phyloP scores from a whole-genome alignment of 305 asterid species.

The Withania somnifera region DNA sequence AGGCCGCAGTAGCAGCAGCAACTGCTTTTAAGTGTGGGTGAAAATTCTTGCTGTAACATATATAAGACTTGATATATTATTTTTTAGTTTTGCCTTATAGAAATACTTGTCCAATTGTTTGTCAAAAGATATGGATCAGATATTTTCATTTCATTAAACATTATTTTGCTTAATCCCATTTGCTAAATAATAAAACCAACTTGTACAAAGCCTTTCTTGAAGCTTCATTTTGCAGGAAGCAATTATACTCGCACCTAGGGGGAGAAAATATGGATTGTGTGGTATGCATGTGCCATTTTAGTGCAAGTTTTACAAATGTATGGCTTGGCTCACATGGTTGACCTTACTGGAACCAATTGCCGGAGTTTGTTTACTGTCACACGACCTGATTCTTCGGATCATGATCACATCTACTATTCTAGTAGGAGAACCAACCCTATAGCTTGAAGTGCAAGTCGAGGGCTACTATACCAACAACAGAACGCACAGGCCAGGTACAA shows the following conservation, averaged over 20 bases:
- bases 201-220: background rate
- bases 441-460: too few species aligned
- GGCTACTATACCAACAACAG: too few species aligned
- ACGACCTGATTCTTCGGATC: too few species aligned
- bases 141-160: background rate
- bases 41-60: conserved; percentile 7
- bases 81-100: background rate
- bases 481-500: too few species aligned
- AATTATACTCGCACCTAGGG: background rate
- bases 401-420: too few species aligned
- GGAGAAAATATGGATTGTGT: background rate
- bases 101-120: conserved; percentile 1
- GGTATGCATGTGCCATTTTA: background rate
- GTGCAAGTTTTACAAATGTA: background rate
- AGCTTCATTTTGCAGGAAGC: background rate
- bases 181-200: background rate
- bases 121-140: conserved; percentile 2
- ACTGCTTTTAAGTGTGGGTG: background rate
- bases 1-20: conserved; percentile 35
- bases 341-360: too few species aligned
- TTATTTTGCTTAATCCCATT: background rate
- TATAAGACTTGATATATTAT: background rate
- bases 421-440: too few species aligned
- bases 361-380: too few species aligned
- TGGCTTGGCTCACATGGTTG: too few species aligned